Conservation (phyloP, 164 flowering plant species). For the Buxus sempervirens region DNA sequence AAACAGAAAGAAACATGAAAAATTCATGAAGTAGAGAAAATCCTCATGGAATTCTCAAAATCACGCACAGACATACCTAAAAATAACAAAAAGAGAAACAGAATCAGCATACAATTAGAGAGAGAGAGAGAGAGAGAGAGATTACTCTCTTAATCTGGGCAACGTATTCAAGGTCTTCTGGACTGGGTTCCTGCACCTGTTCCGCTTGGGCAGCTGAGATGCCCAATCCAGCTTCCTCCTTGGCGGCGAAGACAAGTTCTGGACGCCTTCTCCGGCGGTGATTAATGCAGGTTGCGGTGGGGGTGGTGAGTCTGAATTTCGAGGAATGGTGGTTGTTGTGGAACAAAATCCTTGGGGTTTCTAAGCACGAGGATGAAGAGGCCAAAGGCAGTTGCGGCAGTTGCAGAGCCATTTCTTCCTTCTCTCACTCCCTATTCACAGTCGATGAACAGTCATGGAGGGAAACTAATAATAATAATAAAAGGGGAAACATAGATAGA, state of each 20-base stretch:
- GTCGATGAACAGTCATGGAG: no score
- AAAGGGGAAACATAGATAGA: no score
- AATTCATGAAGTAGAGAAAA: no score
- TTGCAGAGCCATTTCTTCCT: neutral
- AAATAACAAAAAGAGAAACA: no score
- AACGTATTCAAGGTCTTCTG: constrained; percentile 53
- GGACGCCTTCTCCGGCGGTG: neutral
- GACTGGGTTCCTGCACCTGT: constrained; percentile 15
- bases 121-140: constrained; percentile 3
- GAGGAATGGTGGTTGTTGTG: neutral
- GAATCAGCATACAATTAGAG: neutral
- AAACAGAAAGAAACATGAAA: neutral
- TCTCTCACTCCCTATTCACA: neutral
- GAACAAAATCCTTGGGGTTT: neutral
- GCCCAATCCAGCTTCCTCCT: constrained; percentile 34
- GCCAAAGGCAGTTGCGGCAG: constrained; percentile 11
- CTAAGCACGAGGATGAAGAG: constrained; percentile 3
- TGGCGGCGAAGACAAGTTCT: constrained; percentile 19
- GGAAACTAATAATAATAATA: no score
- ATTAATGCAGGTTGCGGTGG: neutral
- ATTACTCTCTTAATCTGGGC: constrained; percentile 50
- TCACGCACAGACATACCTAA: neutral
- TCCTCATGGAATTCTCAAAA: neutral
- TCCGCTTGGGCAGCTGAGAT: constrained; percentile 16
- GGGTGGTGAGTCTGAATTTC: neutral